Evolutionary conservation across 2,329 filamentous ascomycete species (phyloP), one percentile per base, ranked within the genome.

Genomic region (Colletotrichum sidae): DNA sequence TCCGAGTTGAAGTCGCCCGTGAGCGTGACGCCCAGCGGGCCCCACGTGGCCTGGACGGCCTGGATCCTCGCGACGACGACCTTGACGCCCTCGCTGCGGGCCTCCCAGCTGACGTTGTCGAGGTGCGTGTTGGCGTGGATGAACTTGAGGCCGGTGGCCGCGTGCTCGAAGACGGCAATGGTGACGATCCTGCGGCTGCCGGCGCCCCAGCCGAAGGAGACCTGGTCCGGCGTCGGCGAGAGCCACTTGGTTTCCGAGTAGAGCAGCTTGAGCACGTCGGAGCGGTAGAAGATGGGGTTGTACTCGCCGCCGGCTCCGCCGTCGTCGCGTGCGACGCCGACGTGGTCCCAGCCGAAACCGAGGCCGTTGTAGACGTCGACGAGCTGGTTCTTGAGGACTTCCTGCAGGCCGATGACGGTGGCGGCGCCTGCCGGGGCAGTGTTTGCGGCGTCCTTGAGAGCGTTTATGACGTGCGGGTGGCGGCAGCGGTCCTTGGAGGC

Each of bases 361-460:
- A 93, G 79, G 0, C 79, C 78, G 7, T 69, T 57, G 46, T 87
- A 78, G 54, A 93, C 83, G 69, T 92, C 89, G 8, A 78, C 55
- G 7, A 92, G 77, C 72, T 93, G 91, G 6, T 75, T 72, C 70
- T 88, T 77, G 7, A 92, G 82, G 7, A 86, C 88, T 78, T 93
- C 91, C 74, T 93, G 91, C 9, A 93, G 81, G 58, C 89, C 91
- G 56, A 93, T 78, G 68, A 93, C 80, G 1, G 78, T 73, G 55
- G 68, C 75, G 0, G 76, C 69, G 47, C 65, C 75, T 0, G 75
- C 65, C 86, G 6, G 82, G 73, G 42, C 74, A 56, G 81, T 78
- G 0, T 81, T 75, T 0, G 86, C 84, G 68, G 85, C 78, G 72
- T 86, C 86, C 42, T 78, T 76, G 3, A 92, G 77, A 71, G 88